Conservation (phyloP, 2,329 filamentous ascomycete species). For the Penicillium hordei region DNA sequence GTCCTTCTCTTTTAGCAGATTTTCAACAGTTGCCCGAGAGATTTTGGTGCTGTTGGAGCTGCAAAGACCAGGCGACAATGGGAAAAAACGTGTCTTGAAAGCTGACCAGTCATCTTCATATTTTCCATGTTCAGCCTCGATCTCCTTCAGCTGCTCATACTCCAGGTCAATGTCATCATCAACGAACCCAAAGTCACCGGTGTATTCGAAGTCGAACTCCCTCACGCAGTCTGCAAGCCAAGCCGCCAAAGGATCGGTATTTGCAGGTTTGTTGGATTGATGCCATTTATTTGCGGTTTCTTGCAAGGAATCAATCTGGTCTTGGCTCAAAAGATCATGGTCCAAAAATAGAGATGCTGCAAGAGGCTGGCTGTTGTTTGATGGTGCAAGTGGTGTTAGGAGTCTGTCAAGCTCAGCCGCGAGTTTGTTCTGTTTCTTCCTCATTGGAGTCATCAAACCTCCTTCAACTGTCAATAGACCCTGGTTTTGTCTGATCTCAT, state of each 20-base stretch:
- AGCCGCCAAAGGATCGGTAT: slow-evolving; percentile 46
- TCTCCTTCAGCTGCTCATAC: slow-evolving; percentile 60
- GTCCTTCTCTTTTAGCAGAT: slow-evolving; percentile 47
- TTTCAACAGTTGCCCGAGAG: slow-evolving; percentile 38
- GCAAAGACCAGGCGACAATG: slow-evolving; percentile 45
- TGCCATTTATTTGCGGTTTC: slow-evolving; percentile 49
- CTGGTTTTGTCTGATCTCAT: slow-evolving; percentile 53
- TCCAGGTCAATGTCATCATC: slow-evolving; percentile 63
- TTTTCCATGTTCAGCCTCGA: slow-evolving; percentile 57
- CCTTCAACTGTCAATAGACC: slow-evolving; percentile 40
- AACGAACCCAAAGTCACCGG: slow-evolving; percentile 52
- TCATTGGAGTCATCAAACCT: slow-evolving; percentile 42
- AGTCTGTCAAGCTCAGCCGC: slow-evolving; percentile 43
- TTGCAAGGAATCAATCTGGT: slow-evolving; percentile 63
- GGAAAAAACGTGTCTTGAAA: slow-evolving; percentile 49
- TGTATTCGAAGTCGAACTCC: slow-evolving; percentile 46
- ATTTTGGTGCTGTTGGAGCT: slow-evolving; percentile 19
- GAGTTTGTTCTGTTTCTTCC: slow-evolving; percentile 45
- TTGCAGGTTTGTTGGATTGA: slow-evolving; percentile 16
- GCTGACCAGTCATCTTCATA: slow-evolving; percentile 57
- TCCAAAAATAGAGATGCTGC: slow-evolving; percentile 55
- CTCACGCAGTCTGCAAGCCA: slow-evolving; percentile 59
- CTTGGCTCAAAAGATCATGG: slow-evolving; percentile 59
- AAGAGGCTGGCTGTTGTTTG: slow-evolving; percentile 47
- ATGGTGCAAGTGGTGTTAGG: slow-evolving; percentile 43